These are phyloP conservation scores for Hypoxylon sp. DNA, from an alignment of 2,329 filamentous ascomycete genomes.

Conservation along the genomic window DNA sequence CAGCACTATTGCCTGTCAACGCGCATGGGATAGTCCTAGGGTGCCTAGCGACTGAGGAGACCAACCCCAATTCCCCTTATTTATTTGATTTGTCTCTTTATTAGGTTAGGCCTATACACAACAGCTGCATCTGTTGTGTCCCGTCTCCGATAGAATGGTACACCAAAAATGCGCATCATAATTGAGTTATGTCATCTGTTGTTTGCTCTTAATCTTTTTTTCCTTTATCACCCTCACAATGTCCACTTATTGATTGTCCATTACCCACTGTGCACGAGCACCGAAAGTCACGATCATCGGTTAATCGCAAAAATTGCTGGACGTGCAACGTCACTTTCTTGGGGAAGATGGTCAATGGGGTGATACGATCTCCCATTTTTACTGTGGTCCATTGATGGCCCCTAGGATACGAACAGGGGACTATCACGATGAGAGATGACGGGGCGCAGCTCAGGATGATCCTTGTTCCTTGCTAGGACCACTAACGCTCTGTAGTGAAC, in stretches of 20 bases:
- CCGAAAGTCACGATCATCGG: conserved; percentile 32
- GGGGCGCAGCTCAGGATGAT: conserved; percentile 39
- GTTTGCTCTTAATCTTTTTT: conserved; percentile 17
- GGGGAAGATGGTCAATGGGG: conserved; percentile 31
- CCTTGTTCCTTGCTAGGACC: conserved; percentile 20
- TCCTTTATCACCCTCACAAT: conserved; percentile 22
- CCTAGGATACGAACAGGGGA: conserved; percentile 44
- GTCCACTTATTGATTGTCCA: conserved; percentile 28
- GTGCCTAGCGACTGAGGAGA: conserved; percentile 2
- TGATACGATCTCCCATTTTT: conserved; percentile 40
- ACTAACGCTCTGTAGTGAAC: background rate
- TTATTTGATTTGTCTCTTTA: conserved; percentile 10
- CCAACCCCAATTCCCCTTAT: conserved; percentile 10
- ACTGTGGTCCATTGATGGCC: conserved; percentile 35
- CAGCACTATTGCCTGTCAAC: conserved; percentile 17
- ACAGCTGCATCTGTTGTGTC: conserved; percentile 10
- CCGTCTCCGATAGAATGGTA: conserved; percentile 23
- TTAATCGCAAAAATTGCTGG: conserved; percentile 23
- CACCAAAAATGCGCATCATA: conserved; percentile 23
- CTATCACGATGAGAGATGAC: conserved; percentile 43
- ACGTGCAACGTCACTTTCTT: conserved; percentile 44
- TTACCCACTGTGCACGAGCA: conserved; percentile 26
- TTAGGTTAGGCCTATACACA: conserved; percentile 3
- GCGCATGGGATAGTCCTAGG: conserved; percentile 14
- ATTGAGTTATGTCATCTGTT: conserved; percentile 26